Evolutionary conservation across 805 yeast genomes (phyloP).

Genomic region (Hanseniaspora nectarophila): DNA sequence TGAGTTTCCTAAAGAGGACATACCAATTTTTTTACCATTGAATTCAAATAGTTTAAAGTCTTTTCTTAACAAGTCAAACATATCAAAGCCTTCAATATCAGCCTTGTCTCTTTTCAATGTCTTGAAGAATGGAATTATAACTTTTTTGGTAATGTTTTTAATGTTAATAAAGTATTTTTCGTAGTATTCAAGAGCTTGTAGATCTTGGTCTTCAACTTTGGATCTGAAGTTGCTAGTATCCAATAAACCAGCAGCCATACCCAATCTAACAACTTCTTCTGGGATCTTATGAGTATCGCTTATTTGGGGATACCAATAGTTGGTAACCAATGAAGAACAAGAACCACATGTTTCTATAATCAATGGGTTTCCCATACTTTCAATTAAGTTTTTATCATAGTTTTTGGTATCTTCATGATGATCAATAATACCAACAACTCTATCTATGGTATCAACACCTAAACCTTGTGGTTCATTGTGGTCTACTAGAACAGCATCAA

Average conservation of each 20-base stretch:
- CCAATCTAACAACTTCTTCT: conserved; percentile 33
- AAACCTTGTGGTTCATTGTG: conserved; percentile 60
- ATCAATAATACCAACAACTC: conserved; percentile 58
- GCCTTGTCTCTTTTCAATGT: conserved; percentile 41
- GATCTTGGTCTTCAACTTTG: conserved; percentile 54
- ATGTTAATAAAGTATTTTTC: conserved; percentile 18
- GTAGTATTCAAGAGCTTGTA: conserved; percentile 34
- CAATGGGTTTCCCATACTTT: conserved; percentile 37
- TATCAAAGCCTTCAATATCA: conserved; percentile 48
- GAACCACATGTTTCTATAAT: conserved; percentile 57
- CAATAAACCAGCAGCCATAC: conserved; percentile 56
- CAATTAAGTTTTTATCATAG: conserved; percentile 32
- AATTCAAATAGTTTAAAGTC: conserved; percentile 69
- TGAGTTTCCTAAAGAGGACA: conserved; percentile 61
- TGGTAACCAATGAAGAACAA: conserved; percentile 63
- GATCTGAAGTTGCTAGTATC: conserved; percentile 62
- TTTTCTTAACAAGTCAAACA: conserved; percentile 56
- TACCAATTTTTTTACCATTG: conserved; percentile 42
- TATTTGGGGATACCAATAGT: conserved; percentile 38
- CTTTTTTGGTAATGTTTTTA: conserved; percentile 2
- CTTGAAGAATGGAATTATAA: conserved; percentile 23
- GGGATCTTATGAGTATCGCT: conserved; percentile 14
- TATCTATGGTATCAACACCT: conserved; percentile 24
- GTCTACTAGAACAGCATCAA: conserved; percentile 56
- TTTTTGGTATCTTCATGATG: conserved; percentile 69